Conservation (phyloP, 805 yeast species). For the Lipomyces orientalis region DNA sequence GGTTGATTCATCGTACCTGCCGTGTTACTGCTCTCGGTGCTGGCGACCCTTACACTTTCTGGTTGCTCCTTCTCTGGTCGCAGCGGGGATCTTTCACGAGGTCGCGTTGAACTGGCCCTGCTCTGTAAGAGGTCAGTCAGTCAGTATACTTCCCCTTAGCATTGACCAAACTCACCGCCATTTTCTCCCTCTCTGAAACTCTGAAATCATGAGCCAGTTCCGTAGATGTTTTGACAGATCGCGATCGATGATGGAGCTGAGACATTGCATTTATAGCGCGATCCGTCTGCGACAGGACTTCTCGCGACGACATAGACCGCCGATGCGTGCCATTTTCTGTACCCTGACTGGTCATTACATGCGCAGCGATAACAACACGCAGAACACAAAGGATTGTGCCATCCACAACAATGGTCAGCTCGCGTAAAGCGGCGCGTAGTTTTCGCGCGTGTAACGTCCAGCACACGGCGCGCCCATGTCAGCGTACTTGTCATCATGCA, state of each 20-base stretch:
- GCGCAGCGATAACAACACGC: background rate
- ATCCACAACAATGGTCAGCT: background rate
- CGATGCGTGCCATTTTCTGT: slow-evolving; percentile 1
- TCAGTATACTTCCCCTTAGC: background rate
- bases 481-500: background rate
- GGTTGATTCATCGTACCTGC: background rate
- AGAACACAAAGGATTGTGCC: background rate
- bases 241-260: slow-evolving; percentile 5
- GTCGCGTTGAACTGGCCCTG: slow-evolving; percentile 20
- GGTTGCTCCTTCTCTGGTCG: slow-evolving; percentile 8
- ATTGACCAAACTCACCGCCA: background rate
- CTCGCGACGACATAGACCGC: slow-evolving; percentile 7
- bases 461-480: background rate
- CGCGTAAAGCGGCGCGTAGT: background rate
- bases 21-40: background rate
- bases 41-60: background rate
- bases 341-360: background rate
- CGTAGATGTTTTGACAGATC: background rate
- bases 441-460: slow-evolving; percentile 9
- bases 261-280: slow-evolving; percentile 25
- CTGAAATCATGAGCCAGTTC: background rate
- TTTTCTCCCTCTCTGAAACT: background rate
- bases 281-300: slow-evolving; percentile 26
- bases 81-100: slow-evolving; percentile 16
- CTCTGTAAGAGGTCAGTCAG: background rate